Evolutionary conservation across 441 rosid species (phyloP).

Genomic region (Raphanus hybrid): DNA sequence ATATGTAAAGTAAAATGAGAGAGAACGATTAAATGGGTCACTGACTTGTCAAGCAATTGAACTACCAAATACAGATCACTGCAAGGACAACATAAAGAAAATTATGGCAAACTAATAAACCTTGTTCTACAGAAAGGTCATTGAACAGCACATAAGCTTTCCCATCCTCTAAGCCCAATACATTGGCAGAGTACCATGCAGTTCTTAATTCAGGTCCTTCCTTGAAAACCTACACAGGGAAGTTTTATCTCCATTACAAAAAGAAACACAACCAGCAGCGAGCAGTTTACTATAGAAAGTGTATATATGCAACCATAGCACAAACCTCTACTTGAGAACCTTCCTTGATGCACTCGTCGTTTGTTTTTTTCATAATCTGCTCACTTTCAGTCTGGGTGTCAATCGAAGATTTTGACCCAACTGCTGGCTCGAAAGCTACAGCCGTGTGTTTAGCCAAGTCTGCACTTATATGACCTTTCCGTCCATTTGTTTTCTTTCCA

Average conservation of each 20-base stretch:
- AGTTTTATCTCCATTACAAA: constrained; percentile 3
- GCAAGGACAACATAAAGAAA: constrained; percentile 2
- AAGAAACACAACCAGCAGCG: constrained; percentile 14
- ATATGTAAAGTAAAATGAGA: constrained; percentile 9
- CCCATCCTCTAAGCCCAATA: constrained; percentile 73
- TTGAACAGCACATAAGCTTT: constrained; percentile 76
- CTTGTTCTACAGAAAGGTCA: constrained; percentile 71
- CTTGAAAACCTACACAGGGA: constrained; percentile 69
- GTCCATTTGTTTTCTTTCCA: constrained; percentile 56
- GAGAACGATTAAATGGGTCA: background rate
- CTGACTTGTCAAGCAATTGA: too few species aligned
- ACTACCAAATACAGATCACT: background rate
- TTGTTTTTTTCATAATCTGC: constrained; percentile 45
- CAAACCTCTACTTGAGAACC: constrained; percentile 93
- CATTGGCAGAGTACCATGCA: constrained; percentile 89
- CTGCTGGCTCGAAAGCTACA: constrained; percentile 55
- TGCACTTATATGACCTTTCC: constrained; percentile 49
- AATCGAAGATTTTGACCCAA: constrained; percentile 46
- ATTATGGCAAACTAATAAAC: constrained; percentile 44
- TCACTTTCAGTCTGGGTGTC: constrained; percentile 45
- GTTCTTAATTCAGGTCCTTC: constrained; percentile 68
- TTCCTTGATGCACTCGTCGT: constrained; percentile 63
- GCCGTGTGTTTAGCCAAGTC: constrained; percentile 48
- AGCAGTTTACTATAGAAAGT: background rate
- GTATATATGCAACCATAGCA: constrained; percentile 20